These are phyloP conservation scores for Diplocarpon mali DNA, from an alignment of 2,329 filamentous ascomycete genomes.

Conservation along the genomic window DNA sequence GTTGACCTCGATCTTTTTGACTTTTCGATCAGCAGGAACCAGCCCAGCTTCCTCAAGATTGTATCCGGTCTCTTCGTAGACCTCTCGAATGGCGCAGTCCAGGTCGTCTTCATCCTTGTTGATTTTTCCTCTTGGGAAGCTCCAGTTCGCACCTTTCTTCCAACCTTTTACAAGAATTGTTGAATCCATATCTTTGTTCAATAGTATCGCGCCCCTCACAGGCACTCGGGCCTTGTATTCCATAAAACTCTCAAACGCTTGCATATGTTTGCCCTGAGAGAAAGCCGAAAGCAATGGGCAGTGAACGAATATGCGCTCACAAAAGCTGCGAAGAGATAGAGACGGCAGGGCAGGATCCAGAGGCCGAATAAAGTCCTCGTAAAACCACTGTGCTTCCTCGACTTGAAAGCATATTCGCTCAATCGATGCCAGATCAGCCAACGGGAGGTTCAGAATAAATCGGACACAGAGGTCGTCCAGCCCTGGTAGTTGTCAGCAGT, in stretches of 20 bases:
- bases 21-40: conserved; percentile 57
- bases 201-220: conserved; percentile 84
- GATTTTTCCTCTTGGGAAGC: conserved; percentile 93
- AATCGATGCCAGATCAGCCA: conserved; percentile 79
- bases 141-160: conserved; percentile 96
- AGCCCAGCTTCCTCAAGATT: conserved; percentile 68
- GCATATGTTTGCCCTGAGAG: conserved; percentile 64
- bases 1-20: conserved; percentile 77
- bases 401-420: conserved; percentile 97
- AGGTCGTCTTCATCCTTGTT: conserved; percentile 94
- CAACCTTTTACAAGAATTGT: conserved; percentile 91
- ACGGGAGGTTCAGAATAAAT: conserved; percentile 93
- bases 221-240: conserved; percentile 92
- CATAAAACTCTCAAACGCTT: conserved; percentile 84
- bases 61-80: conserved; percentile 91
- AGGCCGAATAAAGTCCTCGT: conserved; percentile 97
- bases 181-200: conserved; percentile 90
- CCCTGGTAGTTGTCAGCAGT: conserved; percentile 42
- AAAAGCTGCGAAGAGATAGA: conserved; percentile 76
- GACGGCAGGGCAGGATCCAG: conserved; percentile 76
- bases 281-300: conserved; percentile 80
- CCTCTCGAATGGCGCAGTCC: conserved; percentile 87
- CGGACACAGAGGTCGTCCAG: conserved; percentile 96
- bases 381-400: conserved; percentile 99
- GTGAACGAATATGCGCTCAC: conserved; percentile 83